phyloP scores from a whole-genome alignment of 2,329 filamentous ascomycete genomes.

The Penicillium brasilianum region DNA sequence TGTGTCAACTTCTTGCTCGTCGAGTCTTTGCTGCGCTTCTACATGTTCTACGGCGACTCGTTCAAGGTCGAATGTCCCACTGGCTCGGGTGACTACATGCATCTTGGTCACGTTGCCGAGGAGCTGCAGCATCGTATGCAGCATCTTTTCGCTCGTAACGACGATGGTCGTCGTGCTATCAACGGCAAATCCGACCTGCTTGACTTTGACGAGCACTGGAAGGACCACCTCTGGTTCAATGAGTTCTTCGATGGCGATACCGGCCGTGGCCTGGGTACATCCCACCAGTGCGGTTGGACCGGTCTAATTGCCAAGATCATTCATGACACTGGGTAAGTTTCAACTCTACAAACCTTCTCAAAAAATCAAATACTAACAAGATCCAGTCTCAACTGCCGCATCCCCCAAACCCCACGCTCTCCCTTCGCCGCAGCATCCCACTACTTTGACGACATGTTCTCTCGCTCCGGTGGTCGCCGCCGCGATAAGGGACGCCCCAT shows the following conservation, averaged over 20 bases:
- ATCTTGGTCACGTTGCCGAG: conserved; percentile 90
- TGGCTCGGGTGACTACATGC: conserved; percentile 92
- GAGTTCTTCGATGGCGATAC: conserved; percentile 96
- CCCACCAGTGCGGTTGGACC: conserved; percentile 96
- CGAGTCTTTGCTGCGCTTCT: conserved; percentile 92
- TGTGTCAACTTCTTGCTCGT: conserved; percentile 95
- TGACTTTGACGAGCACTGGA: conserved; percentile 92
- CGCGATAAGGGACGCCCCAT: conserved; percentile 54
- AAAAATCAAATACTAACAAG: neutral
- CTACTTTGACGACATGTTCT: conserved; percentile 93
- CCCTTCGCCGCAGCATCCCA: conserved; percentile 82
- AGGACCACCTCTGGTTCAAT: conserved; percentile 92
- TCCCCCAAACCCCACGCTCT: conserved; percentile 90
- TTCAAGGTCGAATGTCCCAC: conserved; percentile 93
- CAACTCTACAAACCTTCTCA: neutral
- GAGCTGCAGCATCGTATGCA: conserved; percentile 94
- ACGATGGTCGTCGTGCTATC: conserved; percentile 85
- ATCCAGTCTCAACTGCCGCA: conserved; percentile 78
- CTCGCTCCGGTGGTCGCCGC: conserved; percentile 55
- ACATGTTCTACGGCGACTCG: conserved; percentile 89
- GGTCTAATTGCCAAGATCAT: conserved; percentile 96
- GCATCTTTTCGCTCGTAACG: conserved; percentile 83
- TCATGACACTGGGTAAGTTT: conserved; percentile 87
- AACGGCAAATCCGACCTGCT: conserved; percentile 83
- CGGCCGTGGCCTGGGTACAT: conserved; percentile 86